A percentile compares a stretch with the other conserved stretches of the same genome.
Conservation (phyloP, 2,329 filamentous ascomycete species). For the Nothopassalora personata region DNA sequence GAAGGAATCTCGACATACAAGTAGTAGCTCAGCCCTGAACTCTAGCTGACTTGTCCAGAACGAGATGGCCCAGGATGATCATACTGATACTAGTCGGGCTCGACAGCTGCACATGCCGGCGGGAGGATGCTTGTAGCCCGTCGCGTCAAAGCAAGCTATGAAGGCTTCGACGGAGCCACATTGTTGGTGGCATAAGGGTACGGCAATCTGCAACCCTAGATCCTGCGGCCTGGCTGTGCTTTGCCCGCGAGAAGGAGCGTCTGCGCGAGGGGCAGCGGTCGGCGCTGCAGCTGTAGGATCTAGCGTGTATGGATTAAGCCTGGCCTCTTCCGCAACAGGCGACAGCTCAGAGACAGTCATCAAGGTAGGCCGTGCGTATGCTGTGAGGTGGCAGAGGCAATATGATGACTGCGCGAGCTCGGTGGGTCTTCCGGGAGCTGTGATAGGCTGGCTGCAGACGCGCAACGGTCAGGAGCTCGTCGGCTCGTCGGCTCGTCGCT, state of each 20-base stretch:
- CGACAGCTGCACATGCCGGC: conserved; percentile 10
- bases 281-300: conserved; percentile 5
- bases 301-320: conserved; percentile 1
- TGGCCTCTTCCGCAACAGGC: conserved; percentile 2
- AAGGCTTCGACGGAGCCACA: conserved; percentile 12
- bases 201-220: conserved; percentile 7
- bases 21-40: conserved; percentile 11
- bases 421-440: not conserved
- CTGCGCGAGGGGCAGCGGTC: conserved; percentile 3
- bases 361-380: conserved; percentile 3
- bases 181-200: conserved; percentile 10
- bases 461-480: not conserved
- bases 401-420: conserved; percentile 6
- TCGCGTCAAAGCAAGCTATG: conserved; percentile 12
- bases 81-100: conserved; percentile 1
- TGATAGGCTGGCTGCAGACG: not conserved
- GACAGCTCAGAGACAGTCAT: conserved; percentile 3
- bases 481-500: not conserved
- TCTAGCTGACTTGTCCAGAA: conserved; percentile 6
- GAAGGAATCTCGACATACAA: conserved; percentile 13
- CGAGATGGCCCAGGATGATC: conserved; percentile 10
- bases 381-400: conserved; percentile 1
- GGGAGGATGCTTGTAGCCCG: conserved; percentile 8
- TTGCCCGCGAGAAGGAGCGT: conserved; percentile 1
- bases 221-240: conserved; percentile 13